A percentile compares a stretch with the other conserved stretches of the same genome.
Conservation (phyloP, 1,284 basidiomycete species). For the Rhodotorula sp. region DNA sequence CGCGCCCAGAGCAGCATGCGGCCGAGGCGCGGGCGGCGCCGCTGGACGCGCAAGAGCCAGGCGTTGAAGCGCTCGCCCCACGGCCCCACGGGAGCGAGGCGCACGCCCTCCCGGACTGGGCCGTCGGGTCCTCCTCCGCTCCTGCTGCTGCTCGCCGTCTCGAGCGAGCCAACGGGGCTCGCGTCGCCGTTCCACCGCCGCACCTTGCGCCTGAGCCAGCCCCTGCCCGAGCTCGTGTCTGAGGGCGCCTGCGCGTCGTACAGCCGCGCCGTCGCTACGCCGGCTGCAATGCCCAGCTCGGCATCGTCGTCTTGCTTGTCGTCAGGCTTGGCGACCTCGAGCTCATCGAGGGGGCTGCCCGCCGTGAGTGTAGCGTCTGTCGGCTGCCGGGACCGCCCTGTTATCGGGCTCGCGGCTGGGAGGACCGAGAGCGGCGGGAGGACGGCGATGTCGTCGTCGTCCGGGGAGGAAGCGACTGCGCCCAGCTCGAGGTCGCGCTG, state of each 20-base stretch:
- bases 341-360: not conserved
- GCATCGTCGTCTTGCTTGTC: not conserved
- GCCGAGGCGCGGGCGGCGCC: constrained; percentile 1
- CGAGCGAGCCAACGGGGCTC: not conserved
- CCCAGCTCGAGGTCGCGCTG: not conserved
- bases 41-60: not conserved
- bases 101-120: constrained; percentile 1
- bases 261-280: not conserved
- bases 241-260: not conserved
- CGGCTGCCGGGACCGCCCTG: not conserved
- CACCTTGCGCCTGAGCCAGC: not conserved
- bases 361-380: not conserved
- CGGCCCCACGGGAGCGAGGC: constrained; percentile 9
- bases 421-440: not conserved
- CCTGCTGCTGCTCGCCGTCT: not conserved
- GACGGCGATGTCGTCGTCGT: not conserved
- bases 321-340: not conserved
- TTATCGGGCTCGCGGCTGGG: not conserved
- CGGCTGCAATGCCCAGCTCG: not conserved
- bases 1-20: constrained; percentile 18
- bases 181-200: not conserved
- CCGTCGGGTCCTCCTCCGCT: too few relatives aligned
- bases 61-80: constrained; percentile 16
- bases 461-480: not conserved
- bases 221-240: not conserved